Base-by-base conservation (phyloP, 768 basidiomycete species). In the Dioszegia hungarica region DNA sequence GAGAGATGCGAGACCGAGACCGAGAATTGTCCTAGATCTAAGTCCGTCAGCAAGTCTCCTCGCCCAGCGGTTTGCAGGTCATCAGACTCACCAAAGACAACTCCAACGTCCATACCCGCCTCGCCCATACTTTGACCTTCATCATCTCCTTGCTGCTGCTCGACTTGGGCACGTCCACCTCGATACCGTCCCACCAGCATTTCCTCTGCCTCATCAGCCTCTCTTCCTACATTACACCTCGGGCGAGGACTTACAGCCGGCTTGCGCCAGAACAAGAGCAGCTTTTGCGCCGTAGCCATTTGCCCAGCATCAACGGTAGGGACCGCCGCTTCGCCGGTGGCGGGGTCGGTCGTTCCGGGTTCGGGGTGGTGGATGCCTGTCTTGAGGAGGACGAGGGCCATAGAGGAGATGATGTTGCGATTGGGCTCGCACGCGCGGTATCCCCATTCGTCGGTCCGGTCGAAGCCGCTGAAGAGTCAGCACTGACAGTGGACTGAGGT, bases 111-210 rank as follows among this genome's bases (percentile, higher is more conserved):
- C 95, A 99, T 15, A 99, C 95, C 56, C 95, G 80, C 56, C 95
- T 83, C 19, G 94, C 92, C 94, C 95, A 98, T 43, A 99, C 81
- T 77, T 97, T 97, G 65, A 93, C 83, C 10, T 76, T 78, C 66
- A 82, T 79, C 9, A 81, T 78, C 24, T 72, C 63, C 6, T 81
- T 77, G 0, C 64, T 55, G 34, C 81, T 81, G 3, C 79, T 84
- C 1, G 79, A 73, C 3, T 81, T 80, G 8, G 87, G 84, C 39
- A 97, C 73, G 52, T 95, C 89, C 19, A 94, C 85, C 63, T 94
- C 91, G 36, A 92, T 81, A 11, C 94, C 94, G 67, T 99, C 95
- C 95, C 95, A 99, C 95, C 95, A 99, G 78, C 94, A 98, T 79
- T 99, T 98, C 38, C 95, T 82, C 93, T 97, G 63, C n/a, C 15